A percentile compares a stretch with the other conserved stretches of the same genome.
Conservation (phyloP, 257 asterid species). For the Solanum chmielewskii region DNA sequence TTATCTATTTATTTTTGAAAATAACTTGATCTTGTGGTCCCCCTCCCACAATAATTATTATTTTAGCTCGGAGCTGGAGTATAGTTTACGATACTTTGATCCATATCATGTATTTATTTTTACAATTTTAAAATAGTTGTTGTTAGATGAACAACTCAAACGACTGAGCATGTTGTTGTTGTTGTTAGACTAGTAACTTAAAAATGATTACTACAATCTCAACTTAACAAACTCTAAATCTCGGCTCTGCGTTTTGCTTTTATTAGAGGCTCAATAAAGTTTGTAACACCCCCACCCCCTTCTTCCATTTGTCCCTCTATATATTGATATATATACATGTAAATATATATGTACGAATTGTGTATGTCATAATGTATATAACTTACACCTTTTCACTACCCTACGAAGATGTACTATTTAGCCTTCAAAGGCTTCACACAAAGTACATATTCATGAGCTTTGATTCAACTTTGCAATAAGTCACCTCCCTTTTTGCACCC, state of each 20-base stretch:
- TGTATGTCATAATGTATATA: not conserved
- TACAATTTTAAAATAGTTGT: too few relatives aligned
- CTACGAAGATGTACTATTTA: not conserved
- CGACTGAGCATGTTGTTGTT: not conserved
- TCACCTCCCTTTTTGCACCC: not conserved
- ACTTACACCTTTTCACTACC: not conserved
- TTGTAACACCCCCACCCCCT: not conserved
- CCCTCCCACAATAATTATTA: not conserved
- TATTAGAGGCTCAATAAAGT: not conserved
- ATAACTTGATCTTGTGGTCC: not conserved
- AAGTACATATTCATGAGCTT: not conserved
- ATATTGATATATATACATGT: not conserved
- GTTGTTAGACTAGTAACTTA: not conserved
- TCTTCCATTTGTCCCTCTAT: not conserved
- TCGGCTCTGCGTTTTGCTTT: not conserved
- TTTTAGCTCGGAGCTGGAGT: not conserved
- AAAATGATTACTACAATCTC: not conserved
- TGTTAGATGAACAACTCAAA: not conserved
- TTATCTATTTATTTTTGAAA: not conserved
- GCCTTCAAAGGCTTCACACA: not conserved
- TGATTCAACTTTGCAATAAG: not conserved
- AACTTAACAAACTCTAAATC: not conserved
- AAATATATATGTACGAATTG: not conserved
- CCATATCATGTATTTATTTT: not conserved
- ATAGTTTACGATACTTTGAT: not conserved